Percentiles rank a stretch among this genome's conserved stretches.
These are phyloP conservation scores for Pelargonium citronellum DNA, from an alignment of 441 rosid species.

Conservation along the genomic window DNA sequence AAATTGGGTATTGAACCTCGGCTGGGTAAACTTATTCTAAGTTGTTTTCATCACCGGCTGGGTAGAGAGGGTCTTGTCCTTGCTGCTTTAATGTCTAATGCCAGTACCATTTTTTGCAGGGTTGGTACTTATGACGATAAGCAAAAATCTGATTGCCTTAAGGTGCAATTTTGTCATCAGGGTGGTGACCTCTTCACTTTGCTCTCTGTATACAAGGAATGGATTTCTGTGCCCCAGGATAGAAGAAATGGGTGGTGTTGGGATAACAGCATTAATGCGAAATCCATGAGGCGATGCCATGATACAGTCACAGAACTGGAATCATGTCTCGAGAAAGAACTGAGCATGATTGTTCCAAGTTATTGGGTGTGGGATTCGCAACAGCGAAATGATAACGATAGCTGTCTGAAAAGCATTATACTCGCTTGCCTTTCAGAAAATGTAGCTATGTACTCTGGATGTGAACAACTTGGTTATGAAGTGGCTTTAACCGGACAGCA, in stretches of 20 bases:
- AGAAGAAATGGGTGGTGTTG: constrained; percentile 78
- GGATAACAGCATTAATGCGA: constrained; percentile 91
- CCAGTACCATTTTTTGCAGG: constrained; percentile 85
- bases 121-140: constrained; percentile 66
- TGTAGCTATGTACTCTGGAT: constrained; percentile 80
- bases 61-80: constrained; percentile 81
- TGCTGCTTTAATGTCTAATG: constrained; percentile 87
- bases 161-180: constrained; percentile 75
- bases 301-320: constrained; percentile 71
- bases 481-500: constrained; percentile 67
- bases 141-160: constrained; percentile 68
- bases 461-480: constrained; percentile 76
- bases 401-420: constrained; percentile 46
- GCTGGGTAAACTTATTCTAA: constrained; percentile 70
- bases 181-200: constrained; percentile 81
- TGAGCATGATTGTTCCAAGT: constrained; percentile 45
- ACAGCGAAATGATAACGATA: constrained; percentile 35
- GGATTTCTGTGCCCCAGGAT: constrained; percentile 49
- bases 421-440: constrained; percentile 77
- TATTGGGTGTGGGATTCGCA: constrained; percentile 64
- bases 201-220: constrained; percentile 72
- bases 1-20: constrained; percentile 87
- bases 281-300: constrained; percentile 78
- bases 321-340: constrained; percentile 57
- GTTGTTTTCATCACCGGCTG: constrained; percentile 45